A percentile compares a stretch with the other conserved stretches of the same genome.
Evolutionary conservation across 768 basidiomycete species (phyloP).

Genomic region (Pholiota conissans): DNA sequence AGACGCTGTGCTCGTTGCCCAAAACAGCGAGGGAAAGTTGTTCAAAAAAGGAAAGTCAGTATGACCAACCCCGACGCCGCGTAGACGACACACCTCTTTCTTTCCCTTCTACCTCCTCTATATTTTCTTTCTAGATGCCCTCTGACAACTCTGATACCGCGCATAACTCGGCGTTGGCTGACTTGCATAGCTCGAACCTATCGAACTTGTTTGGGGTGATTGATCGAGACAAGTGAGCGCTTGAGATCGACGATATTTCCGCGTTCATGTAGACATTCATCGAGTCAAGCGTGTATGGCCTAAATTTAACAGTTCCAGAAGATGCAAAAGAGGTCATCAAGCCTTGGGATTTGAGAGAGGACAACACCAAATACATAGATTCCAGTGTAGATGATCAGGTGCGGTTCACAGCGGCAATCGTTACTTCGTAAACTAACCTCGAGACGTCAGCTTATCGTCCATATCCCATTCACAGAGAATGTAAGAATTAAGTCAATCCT

Average conservation of each 20-base stretch:
- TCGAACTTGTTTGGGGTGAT: conserved; percentile 61
- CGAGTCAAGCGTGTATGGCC: conserved; percentile 68
- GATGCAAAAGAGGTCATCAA: conserved; percentile 77
- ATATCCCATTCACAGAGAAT: conserved; percentile 78
- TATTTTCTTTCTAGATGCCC: conserved; percentile 6
- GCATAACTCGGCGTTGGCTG: conserved; percentile 43
- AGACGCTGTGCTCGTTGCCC: background rate
- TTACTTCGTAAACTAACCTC: conserved; percentile 8
- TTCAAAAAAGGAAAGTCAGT: conserved; percentile 3
- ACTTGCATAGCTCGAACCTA: conserved; percentile 45
- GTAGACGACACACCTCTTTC: background rate
- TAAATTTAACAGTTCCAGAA: conserved; percentile 81
- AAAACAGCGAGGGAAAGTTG: conserved; percentile 12
- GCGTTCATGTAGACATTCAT: conserved; percentile 25
- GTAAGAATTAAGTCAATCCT: conserved; percentile 75
- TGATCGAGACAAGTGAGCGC: conserved; percentile 65
- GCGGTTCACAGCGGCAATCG: conserved; percentile 8
- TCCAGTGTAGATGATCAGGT: conserved; percentile 89
- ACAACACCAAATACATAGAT: conserved; percentile 62
- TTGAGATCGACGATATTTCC: conserved; percentile 1
- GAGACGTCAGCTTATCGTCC: conserved; percentile 67
- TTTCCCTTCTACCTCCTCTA: background rate
- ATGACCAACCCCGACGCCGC: background rate
- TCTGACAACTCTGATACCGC: conserved; percentile 25
- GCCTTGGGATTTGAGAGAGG: conserved; percentile 78